Evolutionary conservation across 345 rosid genomes (phyloP).

Genomic region (Combretum micranthum): DNA sequence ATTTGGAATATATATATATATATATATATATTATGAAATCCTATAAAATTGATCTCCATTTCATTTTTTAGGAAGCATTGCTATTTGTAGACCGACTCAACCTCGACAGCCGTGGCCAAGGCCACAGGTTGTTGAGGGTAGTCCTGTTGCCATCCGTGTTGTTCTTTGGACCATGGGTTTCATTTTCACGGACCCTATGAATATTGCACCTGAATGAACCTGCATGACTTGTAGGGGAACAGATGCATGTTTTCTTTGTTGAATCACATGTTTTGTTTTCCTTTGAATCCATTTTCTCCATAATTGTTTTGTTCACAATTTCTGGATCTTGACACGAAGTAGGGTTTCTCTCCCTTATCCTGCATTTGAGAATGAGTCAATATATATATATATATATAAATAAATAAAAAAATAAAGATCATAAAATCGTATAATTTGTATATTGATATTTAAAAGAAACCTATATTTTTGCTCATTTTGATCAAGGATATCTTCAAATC

Average conservation of each 20-base stretch:
- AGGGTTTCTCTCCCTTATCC: background rate
- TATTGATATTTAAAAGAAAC: no score
- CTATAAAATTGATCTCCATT: no score
- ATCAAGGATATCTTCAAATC: no score
- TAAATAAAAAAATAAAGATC: no score
- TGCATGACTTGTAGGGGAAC: conserved; percentile 4
- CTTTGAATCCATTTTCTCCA: background rate
- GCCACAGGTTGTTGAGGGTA: background rate
- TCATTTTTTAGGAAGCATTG: background rate
- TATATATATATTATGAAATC: no score
- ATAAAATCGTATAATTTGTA: no score
- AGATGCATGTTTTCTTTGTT: background rate
- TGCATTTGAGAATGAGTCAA: no score
- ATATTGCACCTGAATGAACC: conserved; percentile 30
- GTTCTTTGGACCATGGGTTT: background rate
- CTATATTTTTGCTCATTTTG: no score
- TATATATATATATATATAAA: no score
- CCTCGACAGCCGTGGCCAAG: conserved; percentile 4
- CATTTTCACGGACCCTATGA: conserved; percentile 15
- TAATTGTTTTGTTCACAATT: background rate
- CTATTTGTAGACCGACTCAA: background rate
- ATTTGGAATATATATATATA: no score
- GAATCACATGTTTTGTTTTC: background rate
- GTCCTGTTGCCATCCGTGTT: background rate
- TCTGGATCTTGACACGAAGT: background rate